Percentiles rank a stretch among this genome's conserved stretches.
Evolutionary conservation across 331 rosid genomes (phyloP).

Genomic region (Erythrophleum ivorense): DNA sequence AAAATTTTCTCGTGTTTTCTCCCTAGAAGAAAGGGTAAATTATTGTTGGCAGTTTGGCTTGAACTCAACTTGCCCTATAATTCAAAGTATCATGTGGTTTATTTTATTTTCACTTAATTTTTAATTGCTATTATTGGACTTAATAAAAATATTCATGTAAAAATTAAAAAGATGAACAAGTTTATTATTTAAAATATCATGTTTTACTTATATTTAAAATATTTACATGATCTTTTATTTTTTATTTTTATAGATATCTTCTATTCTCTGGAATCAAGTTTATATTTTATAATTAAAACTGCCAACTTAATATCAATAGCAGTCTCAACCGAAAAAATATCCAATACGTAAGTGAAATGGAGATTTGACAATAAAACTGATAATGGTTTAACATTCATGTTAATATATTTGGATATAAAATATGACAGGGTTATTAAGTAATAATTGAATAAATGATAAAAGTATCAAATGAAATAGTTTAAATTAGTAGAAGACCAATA

Average conservation of each 20-base stretch:
- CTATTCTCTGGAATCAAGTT: too few relatives aligned
- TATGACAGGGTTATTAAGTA: too few relatives aligned
- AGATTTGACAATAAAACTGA: neutral
- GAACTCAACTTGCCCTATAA: neutral
- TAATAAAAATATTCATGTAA: too few relatives aligned
- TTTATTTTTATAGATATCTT: too few relatives aligned
- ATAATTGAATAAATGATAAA: too few relatives aligned
- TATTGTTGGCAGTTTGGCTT: neutral
- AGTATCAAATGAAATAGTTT: too few relatives aligned
- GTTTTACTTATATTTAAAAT: neutral
- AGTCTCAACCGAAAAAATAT: neutral
- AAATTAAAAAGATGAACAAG: neutral
- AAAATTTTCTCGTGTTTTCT: neutral
- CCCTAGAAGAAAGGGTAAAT: neutral
- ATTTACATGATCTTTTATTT: too few relatives aligned
- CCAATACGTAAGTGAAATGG: neutral
- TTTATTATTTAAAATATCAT: neutral
- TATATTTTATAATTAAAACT: too few relatives aligned
- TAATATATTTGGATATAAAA: neutral
- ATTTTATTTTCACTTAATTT: too few relatives aligned
- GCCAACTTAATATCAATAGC: neutral
- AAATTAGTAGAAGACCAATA: too few relatives aligned
- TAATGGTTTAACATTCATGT: neutral
- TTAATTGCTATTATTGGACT: too few relatives aligned
- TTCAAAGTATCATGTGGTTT: too few relatives aligned